Base-by-base conservation (phyloP, 2,329 filamentous ascomycete genomes). In the Ascochyta koolunga region DNA sequence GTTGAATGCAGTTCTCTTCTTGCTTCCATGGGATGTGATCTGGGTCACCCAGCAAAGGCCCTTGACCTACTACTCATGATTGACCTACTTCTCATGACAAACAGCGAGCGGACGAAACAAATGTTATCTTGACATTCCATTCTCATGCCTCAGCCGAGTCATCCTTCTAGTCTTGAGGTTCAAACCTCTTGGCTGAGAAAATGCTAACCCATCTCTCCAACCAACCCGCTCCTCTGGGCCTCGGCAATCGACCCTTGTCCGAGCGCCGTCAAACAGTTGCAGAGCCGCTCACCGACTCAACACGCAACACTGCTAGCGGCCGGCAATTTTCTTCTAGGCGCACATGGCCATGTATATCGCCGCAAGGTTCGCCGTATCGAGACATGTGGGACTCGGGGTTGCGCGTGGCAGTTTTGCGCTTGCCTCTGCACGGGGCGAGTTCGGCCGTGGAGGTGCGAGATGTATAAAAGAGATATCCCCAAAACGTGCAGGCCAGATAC, bases 361-460 rank as follows among this genome's bases (percentile, higher is more conserved):
- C 60, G 64, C 65, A 68, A 68, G 64, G 54, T 56, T 61, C 50
- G 50, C 65, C 62, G 43, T 59, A 58, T 66, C 58, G 59, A 65
- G 65, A 55, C 56, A 66, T 64, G 65, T 66, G 64, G 65, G 65
- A 54, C 63, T 54, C 33, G 39, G 53, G 37, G n/a, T 50, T 44
- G 41, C 50, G 46, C 27, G 43, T 51, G 47, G 50, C 43, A 54
- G 40, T 13, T 41, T 47, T 46, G 43, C 40, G 32, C 46, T 44
- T 48, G 52, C 46, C 50, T 37, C 56, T 49, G 41, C 57, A 56
- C 62, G 58, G 63, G 56, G 60, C 59, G 62, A 59, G 56, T 59
- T 68, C 59, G 62, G 65, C 65, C 50, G 56, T 47, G 55, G 44
- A 21, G n/a, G 24, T 42, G 24, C 29, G 22, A 32, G 19, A 41